Percentiles rank a stretch among this genome's conserved stretches.
phyloP scores from a whole-genome alignment of 768 basidiomycete species.

The Termitomyces heimii region DNA sequence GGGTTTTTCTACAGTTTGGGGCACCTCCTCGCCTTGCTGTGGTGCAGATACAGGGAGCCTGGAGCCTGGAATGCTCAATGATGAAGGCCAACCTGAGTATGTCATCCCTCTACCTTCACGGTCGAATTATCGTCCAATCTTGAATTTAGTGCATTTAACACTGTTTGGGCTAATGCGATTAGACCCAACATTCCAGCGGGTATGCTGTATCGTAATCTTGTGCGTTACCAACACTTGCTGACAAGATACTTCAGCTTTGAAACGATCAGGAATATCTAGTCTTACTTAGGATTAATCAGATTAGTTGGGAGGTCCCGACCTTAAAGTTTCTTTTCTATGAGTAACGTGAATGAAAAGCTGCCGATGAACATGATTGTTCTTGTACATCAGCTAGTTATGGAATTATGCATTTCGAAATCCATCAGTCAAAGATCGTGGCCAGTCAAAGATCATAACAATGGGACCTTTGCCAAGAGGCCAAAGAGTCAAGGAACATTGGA shows the following conservation, averaged over 20 bases:
- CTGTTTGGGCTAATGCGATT: constrained; percentile 30
- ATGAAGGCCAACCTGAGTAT: constrained; percentile 31
- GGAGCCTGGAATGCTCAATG: constrained; percentile 34
- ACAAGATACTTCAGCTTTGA: constrained; percentile 6
- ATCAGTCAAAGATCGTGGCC: too few relatives aligned
- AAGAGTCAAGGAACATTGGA: too few relatives aligned
- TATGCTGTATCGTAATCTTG: background rate
- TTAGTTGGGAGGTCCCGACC: background rate
- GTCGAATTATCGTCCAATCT: background rate
- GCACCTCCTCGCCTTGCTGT: constrained; percentile 35
- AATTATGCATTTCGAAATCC: background rate
- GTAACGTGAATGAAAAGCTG: background rate
- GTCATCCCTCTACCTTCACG: background rate
- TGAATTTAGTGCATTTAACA: constrained; percentile 26
- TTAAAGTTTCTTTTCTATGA: background rate
- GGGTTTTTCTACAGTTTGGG: constrained; percentile 30
- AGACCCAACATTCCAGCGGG: constrained; percentile 31
- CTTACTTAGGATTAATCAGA: background rate
- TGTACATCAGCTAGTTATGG: background rate
- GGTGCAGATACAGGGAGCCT: constrained; percentile 37
- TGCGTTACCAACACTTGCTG: background rate
- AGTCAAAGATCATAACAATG: too few relatives aligned
- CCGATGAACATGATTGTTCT: background rate
- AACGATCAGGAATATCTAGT: constrained; percentile 14
- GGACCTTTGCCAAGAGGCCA: too few relatives aligned